Conservation (phyloP, 306 rosid species). For the Sesbania bispinosa region DNA sequence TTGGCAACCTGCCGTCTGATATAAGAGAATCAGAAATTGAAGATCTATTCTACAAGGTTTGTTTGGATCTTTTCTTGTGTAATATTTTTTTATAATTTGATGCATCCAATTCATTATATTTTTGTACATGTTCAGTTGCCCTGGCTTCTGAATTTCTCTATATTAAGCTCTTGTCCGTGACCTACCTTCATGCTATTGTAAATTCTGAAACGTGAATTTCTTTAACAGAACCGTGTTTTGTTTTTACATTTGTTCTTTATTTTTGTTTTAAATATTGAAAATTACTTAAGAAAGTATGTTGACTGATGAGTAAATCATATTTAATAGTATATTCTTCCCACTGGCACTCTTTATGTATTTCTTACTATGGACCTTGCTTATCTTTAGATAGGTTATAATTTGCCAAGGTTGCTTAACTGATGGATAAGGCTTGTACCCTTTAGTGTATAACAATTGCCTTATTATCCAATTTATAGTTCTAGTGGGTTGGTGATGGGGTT, state of each 20-base stretch:
- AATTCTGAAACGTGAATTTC: not conserved
- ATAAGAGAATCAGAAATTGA: slow-evolving; percentile 88
- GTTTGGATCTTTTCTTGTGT: not conserved
- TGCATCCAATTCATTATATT: not conserved
- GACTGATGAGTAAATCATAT: not conserved
- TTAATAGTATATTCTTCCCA: no score
- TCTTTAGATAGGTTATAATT: not conserved
- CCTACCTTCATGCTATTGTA: not conserved
- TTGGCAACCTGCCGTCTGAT: slow-evolving; percentile 94
- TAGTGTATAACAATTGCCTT: not conserved
- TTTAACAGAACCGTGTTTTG: not conserved
- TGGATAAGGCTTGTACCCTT: not conserved
- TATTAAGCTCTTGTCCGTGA: not conserved
- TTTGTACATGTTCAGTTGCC: not conserved
- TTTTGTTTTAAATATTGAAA: not conserved
- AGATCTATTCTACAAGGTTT: slow-evolving; percentile 91
- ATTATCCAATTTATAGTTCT: not conserved
- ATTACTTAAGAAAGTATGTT: not conserved
- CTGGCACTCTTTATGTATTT: no score
- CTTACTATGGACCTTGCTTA: not conserved
- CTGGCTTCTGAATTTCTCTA: not conserved
- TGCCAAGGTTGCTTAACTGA: not conserved
- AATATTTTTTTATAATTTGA: not conserved
- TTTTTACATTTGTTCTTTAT: not conserved
- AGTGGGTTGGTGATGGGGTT: not conserved